These are phyloP conservation scores for Ciborinia camelliae DNA, from an alignment of 2,329 filamentous ascomycete species.

Conservation along the genomic window DNA sequence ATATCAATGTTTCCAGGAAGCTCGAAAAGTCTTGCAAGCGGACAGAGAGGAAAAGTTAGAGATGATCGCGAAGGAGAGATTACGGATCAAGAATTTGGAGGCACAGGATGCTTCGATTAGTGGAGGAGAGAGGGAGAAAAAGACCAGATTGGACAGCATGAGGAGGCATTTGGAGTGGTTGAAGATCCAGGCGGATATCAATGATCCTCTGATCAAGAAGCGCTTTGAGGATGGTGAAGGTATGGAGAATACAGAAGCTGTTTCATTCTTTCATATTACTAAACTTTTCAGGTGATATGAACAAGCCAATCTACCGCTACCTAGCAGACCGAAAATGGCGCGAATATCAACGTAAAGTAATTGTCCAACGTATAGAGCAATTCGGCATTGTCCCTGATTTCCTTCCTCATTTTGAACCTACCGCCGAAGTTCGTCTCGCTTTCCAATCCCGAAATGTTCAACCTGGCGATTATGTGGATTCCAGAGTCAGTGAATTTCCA, in stretches of 20 bases:
- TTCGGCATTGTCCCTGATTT: conserved; percentile 87
- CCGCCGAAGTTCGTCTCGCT: conserved; percentile 74
- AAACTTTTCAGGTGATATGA: conserved; percentile 74
- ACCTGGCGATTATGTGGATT: conserved; percentile 77
- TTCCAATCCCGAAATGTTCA: conserved; percentile 69
- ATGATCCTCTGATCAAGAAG: conserved; percentile 90
- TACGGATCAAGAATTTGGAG: conserved; percentile 65
- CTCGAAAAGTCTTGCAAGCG: conserved; percentile 72
- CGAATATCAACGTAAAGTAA: conserved; percentile 72
- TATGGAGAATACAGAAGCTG: conserved; percentile 43
- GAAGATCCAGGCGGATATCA: conserved; percentile 90
- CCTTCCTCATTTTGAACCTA: conserved; percentile 73
- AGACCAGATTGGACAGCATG: conserved; percentile 66
- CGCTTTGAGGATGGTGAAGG: conserved; percentile 88
- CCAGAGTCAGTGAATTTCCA: conserved; percentile 66
- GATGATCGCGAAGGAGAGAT: conserved; percentile 64
- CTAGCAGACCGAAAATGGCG: conserved; percentile 88
- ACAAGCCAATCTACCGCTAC: conserved; percentile 90
- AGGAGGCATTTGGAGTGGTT: conserved; percentile 68
- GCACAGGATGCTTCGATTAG: conserved; percentile 53
- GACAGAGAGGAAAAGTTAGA: conserved; percentile 80
- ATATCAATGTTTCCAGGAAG: conserved; percentile 98
- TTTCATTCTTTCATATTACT: conserved; percentile 5
- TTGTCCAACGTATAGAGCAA: conserved; percentile 81
- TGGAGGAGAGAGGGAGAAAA: conserved; percentile 63